Evolutionary conservation across 2,329 filamentous ascomycete genomes (phyloP), one percentile per base, ranked within the genome.

Genomic region (Seiridium cupressi): DNA sequence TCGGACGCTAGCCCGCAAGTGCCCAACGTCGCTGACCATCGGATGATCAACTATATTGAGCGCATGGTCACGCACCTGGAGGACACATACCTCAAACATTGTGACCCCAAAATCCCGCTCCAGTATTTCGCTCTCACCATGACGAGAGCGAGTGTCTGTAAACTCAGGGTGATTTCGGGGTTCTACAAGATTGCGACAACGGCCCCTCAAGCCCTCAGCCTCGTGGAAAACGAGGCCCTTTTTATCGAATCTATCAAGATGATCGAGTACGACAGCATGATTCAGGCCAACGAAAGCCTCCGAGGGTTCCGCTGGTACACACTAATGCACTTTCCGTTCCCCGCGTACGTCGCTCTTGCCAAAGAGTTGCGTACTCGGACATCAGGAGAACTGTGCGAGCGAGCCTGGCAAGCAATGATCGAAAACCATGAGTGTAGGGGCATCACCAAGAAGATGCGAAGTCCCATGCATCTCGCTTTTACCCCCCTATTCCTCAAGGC

Each of bases 61-160:
- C 78, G 76, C 10, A 86, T 83, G 68, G 81, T 79, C 58, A 74
- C 76, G 34, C 81, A 86, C 61, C 81, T 87, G 31, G 84, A 87
- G 63, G 77, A 78, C 51, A 80, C 76, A 1, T 87, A 87, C 66
- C 76, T 87, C 35, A 77, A 76, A 48, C 77, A 81, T 54, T 87
- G 84, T 65, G 84, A 88, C 63, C 74, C 79, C 44, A 84, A 84
- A 66, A 82, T 87, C 7, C 84, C 85, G 1, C 70, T 87, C 10
- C 84, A 87, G 62, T 81, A 82, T 63, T 85, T 87, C 65, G 85
- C 84, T 1, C 70, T 85, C 44, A 77, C 84, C 60, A 85, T 86
- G 78, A 84, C 82, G 5, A 78, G 82, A 7, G 79, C 81, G 59
- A 77, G 77, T 7, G 76, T 87, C 13, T 84, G 80, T 72, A 85